These are phyloP conservation scores for Hyphopichia khmerensis DNA, from an alignment of 1,139 yeast genomes.

Conservation along the genomic window DNA sequence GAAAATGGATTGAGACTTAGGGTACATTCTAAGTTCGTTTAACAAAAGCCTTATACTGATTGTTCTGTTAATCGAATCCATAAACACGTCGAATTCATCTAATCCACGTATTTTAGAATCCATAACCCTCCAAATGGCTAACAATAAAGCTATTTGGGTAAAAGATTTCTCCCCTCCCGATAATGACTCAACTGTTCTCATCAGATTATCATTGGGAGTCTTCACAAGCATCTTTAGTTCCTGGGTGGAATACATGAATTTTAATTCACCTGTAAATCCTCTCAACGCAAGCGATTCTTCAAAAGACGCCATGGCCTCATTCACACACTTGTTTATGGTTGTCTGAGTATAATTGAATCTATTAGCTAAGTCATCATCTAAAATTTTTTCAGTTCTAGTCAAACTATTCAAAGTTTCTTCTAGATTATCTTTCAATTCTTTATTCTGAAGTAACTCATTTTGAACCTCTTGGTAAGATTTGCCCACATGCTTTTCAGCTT, in stretches of 20 bases:
- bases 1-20: slow-evolving; percentile 81
- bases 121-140: slow-evolving; percentile 94
- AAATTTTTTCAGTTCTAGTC: slow-evolving; percentile 18
- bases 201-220: slow-evolving; percentile 56
- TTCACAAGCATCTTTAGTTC: slow-evolving; percentile 56
- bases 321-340: slow-evolving; percentile 34
- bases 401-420: slow-evolving; percentile 23
- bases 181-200: slow-evolving; percentile 75
- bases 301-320: slow-evolving; percentile 46
- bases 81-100: slow-evolving; percentile 96
- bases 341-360: slow-evolving; percentile 52
- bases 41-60: slow-evolving; percentile 77
- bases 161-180: slow-evolving; percentile 98
- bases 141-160: slow-evolving; percentile 81
- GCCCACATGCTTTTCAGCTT: slow-evolving; percentile 37
- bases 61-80: slow-evolving; percentile 91
- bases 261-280: slow-evolving; percentile 72
- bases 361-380: slow-evolving; percentile 38
- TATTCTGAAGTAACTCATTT: slow-evolving; percentile 24
- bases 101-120: slow-evolving; percentile 81
- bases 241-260: slow-evolving; percentile 56
- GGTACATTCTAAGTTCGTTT: slow-evolving; percentile 58
- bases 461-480: slow-evolving; percentile 39
- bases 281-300: slow-evolving; percentile 61
- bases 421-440: slow-evolving; percentile 28